phyloP scores from a whole-genome alignment of 805 yeast species.

The Candida silvatica region DNA sequence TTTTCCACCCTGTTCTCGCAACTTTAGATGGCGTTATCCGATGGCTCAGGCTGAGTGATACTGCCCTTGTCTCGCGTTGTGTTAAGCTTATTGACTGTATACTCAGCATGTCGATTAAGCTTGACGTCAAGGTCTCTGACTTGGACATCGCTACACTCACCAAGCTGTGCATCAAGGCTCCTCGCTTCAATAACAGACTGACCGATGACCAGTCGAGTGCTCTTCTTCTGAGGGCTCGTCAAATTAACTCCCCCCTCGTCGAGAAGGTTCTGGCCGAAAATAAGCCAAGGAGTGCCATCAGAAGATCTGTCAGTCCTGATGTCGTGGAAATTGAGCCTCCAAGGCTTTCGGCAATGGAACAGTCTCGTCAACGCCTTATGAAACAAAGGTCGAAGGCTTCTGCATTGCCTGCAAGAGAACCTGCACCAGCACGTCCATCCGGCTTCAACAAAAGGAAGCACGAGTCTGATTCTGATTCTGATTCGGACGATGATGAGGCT shows the following conservation, averaged over 20 bases:
- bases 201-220: constrained; percentile 57
- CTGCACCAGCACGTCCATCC: constrained; percentile 46
- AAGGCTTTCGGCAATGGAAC: constrained; percentile 18
- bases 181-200: constrained; percentile 61
- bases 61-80: constrained; percentile 63
- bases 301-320: background rate
- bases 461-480: constrained; percentile 13
- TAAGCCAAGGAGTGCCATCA: background rate
- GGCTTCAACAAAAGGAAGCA: constrained; percentile 33
- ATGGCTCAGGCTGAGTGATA: constrained; percentile 80
- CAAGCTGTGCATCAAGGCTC: constrained; percentile 57
- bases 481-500: constrained; percentile 29
- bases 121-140: constrained; percentile 44
- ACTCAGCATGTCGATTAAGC: constrained; percentile 52
- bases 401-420: constrained; percentile 15
- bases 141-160: constrained; percentile 45
- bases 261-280: constrained; percentile 36
- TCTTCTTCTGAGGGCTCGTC: constrained; percentile 52
- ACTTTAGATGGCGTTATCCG: constrained; percentile 62
- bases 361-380: constrained; percentile 17
- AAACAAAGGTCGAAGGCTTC: constrained; percentile 12
- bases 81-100: constrained; percentile 60
- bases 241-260: constrained; percentile 45
- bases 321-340: constrained; percentile 7
- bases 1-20: constrained; percentile 48